A percentile compares a stretch with the other conserved stretches of the same genome.
Evolutionary conservation across 495 filamentous ascomycete species (phyloP).

Genomic region (Penicillium canariense): DNA sequence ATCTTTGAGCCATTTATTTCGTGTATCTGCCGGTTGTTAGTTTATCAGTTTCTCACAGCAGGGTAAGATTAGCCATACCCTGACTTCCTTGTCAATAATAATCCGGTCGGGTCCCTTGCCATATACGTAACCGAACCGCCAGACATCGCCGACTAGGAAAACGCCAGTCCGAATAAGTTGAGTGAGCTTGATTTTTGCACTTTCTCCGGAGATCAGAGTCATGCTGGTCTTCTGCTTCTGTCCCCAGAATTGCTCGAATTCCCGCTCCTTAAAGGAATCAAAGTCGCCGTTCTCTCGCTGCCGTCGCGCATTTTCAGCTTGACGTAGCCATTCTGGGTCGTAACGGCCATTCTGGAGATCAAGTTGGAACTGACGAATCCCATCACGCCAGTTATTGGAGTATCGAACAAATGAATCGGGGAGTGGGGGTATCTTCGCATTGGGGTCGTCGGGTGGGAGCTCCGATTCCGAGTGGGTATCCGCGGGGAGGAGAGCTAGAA

Average conservation of each 20-base stretch:
- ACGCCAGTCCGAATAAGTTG: slow-evolving; percentile 45
- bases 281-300: slow-evolving; percentile 66
- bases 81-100: slow-evolving; percentile 50
- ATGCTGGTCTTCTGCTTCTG: slow-evolving; percentile 53
- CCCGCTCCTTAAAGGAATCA: slow-evolving; percentile 62
- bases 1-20: slow-evolving; percentile 33
- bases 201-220: slow-evolving; percentile 44
- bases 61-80: slow-evolving; percentile 26
- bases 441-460: slow-evolving; percentile 28
- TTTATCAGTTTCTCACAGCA: neutral
- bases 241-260: slow-evolving; percentile 70
- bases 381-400: slow-evolving; percentile 49
- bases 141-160: slow-evolving; percentile 52
- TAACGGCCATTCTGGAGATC: slow-evolving; percentile 61
- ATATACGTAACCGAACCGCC: slow-evolving; percentile 41
- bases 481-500: slow-evolving; percentile 57
- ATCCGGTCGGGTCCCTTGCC: slow-evolving; percentile 26
- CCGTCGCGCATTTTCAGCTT: slow-evolving; percentile 61
- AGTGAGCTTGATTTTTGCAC: slow-evolving; percentile 47
- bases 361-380: slow-evolving; percentile 53
- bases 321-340: slow-evolving; percentile 61
- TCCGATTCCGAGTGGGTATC: slow-evolving; percentile 38
- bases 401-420: slow-evolving; percentile 49
- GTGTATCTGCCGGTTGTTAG: slow-evolving; percentile 32
- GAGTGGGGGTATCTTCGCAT: slow-evolving; percentile 38